Percentiles rank a stretch among this genome's conserved stretches.
phyloP scores from a whole-genome alignment of 345 rosid species.

The Rhizophora apiculata region DNA sequence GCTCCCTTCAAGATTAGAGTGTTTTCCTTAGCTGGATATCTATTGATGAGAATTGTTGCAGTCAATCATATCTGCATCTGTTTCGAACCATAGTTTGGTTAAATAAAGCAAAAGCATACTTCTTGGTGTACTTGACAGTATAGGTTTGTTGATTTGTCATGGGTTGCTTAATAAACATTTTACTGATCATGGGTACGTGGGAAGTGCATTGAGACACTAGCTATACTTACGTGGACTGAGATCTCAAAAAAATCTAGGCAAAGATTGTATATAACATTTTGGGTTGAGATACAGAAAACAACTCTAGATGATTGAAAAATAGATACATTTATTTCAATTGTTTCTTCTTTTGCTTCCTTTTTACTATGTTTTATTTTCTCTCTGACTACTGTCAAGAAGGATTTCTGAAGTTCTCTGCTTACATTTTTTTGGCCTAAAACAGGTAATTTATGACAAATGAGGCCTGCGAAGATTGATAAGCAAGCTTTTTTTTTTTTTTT shows the following conservation, averaged over 20 bases:
- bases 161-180: neutral
- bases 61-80: too few relatives aligned
- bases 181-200: too few relatives aligned
- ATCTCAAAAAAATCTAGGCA: neutral
- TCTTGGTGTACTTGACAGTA: too few relatives aligned
- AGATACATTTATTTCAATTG: neutral
- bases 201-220: neutral
- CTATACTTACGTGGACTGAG: neutral
- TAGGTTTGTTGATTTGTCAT: neutral
- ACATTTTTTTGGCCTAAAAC: conserved; percentile 5
- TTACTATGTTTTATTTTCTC: neutral
- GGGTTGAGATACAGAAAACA: neutral
- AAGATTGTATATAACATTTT: neutral
- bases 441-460: conserved; percentile 8
- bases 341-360: neutral
- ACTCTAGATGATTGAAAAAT: too few relatives aligned
- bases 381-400: neutral
- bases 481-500: neutral
- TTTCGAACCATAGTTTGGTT: too few relatives aligned
- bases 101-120: too few relatives aligned
- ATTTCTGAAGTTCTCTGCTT: neutral
- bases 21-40: neutral
- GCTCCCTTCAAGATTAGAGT: neutral
- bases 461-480: conserved; percentile 9
- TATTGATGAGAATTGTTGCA: too few relatives aligned